phyloP scores from a whole-genome alignment of 176 grass and related monocot genomes.

The Oryza coarctata region DNA sequence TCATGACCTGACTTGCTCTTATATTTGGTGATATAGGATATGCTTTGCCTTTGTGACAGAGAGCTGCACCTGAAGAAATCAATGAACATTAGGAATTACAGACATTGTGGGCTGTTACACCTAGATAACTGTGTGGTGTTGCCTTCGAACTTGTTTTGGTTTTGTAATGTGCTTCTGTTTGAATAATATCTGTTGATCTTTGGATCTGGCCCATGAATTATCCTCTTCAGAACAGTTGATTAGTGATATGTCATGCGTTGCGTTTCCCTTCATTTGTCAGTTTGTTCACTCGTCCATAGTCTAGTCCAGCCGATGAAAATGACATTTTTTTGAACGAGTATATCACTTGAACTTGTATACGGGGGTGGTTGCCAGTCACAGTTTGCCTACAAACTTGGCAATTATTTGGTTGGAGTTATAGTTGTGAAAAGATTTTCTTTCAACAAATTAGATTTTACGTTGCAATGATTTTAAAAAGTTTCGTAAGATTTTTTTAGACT shows the following conservation, averaged over 20 bases:
- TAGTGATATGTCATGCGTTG: neutral
- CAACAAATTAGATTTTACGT: no score
- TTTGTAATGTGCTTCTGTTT: neutral
- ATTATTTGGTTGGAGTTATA: no score
- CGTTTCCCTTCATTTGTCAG: neutral
- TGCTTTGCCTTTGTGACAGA: conserved; percentile 55
- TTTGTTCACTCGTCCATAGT: neutral
- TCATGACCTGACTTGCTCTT: conserved; percentile 29
- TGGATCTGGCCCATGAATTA: neutral
- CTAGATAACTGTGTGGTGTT: neutral
- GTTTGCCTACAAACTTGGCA: no score
- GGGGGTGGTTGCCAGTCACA: no score
- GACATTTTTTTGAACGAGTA: no score
- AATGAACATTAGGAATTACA: conserved; percentile 35
- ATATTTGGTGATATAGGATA: conserved; percentile 50
- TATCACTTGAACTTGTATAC: no score
- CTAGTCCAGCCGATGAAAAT: neutral
- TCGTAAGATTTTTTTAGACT: no score
- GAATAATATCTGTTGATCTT: neutral
- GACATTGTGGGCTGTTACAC: conserved; percentile 29
- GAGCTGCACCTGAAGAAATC: conserved; percentile 37
- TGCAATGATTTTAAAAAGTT: no score
- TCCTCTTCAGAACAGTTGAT: neutral
- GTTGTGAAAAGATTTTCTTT: no score
- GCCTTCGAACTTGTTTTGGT: neutral